Base-by-base conservation (phyloP, 148 eudicot species). In the Drosera capensis region DNA sequence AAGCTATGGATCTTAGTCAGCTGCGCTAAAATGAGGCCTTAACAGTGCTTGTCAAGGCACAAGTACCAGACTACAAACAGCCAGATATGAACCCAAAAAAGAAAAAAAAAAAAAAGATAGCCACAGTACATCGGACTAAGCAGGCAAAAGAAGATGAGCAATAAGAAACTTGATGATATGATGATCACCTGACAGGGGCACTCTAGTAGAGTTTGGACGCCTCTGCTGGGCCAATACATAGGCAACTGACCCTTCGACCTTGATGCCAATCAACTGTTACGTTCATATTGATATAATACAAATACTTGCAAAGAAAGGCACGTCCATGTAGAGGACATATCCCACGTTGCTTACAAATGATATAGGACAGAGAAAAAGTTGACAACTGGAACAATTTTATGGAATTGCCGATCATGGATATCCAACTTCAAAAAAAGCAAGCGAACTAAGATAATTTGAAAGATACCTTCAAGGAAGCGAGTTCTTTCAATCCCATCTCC, bases 401-500 rank as follows among this genome's bases (percentile, higher is more conserved):
- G n/a, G n/a, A n/a, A n/a, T n/a, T n/a, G n/a, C n/a, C n/a, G n/a
- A n/a, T n/a, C n/a, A n/a, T n/a, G n/a, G n/a, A n/a, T n/a, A n/a
- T n/a, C n/a, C n/a, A n/a, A n/a, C n/a, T n/a, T n/a, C n/a, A n/a
- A n/a, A n/a, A n/a, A n/a, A n/a, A n/a, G n/a, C n/a, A n/a, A n/a
- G n/a, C n/a, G n/a, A 14, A 0, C 18, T 4, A 1, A 20, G 2
- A 1, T 19, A 23, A 5, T 20, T 18, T 44, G 17, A 34, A 28
- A 13, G 15, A 14, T 40, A 86, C 96, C 94, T 82, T 74, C 63
- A 86, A 67, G 20, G 82, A 77, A 52, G 79, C 78, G 57, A 86
- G 93, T 64, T 86, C 96, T 54, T 76, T 78, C 58, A 86, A 65
- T 39, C 96, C 96, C 94, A 79, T 78, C 61, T 86, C 96, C 36